Base-by-base conservation (phyloP, 2,329 filamentous ascomycete genomes). In the Colletotrichum truncatum region DNA sequence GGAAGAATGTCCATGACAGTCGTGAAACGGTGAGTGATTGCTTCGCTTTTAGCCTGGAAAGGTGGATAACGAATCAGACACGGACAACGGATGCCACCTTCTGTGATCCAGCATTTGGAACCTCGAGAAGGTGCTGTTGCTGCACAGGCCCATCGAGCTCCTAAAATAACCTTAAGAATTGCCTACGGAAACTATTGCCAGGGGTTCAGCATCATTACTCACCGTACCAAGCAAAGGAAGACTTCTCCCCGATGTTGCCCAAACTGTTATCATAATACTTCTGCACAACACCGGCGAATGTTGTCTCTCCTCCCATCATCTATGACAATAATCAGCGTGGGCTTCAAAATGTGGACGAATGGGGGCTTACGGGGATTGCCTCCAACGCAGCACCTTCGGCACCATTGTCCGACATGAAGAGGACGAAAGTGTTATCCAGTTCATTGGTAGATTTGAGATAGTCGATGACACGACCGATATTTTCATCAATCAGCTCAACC, bases 401-500 rank as follows among this genome's bases (percentile, higher is more conserved):
- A 2, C 75, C 75, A 60, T 86, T 86, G 70, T 86, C 83, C 21
- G 80, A 83, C 80, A 86, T 83, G 78, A 87, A 86, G 67, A 83
- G 81, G 41, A 86, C 76, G 63, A 85, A 82, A 5, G 83, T 86
- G 65, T 85, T 84, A 65, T 86, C 83, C 4, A 84, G 75, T 68
- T 86, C 83, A 43, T 78, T 81, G 6, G 79, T 83, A n/a, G 76
- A 71, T 57, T 82, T 76, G 2, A 87, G 78, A 58, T 86, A 82
- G 39, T 83, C 73, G 34, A 86, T 75, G 4, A 87, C 82, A 49
- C 83, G 82, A 36, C 85, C 85, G 12, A 87, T 80, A 52, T 85
- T 83, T 39, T 74, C 71, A 61, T 87, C 85, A 58, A 87, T 86
- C 53, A 80, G 79, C 61, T 87, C 84, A 10, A 87, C 84, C 84